phyloP scores from a whole-genome alignment of 2,329 filamentous ascomycete species.

The Exserohilum turcica region DNA sequence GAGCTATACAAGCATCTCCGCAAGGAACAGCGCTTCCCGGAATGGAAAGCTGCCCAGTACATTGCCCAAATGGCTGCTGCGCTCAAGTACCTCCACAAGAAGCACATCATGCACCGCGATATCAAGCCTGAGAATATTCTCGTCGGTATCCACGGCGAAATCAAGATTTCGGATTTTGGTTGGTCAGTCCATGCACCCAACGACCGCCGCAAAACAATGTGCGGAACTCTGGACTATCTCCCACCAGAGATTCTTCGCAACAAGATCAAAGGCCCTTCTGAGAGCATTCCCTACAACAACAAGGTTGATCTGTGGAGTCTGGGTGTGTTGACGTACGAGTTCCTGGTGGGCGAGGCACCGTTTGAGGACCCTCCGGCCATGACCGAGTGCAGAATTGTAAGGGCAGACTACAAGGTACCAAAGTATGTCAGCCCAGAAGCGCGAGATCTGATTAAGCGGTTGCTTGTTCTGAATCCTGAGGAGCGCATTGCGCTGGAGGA shows the following conservation, averaged over 20 bases:
- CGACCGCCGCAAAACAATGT: slow-evolving; percentile 91
- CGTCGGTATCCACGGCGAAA: slow-evolving; percentile 93
- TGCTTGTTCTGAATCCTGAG: slow-evolving; percentile 89
- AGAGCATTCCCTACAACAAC: slow-evolving; percentile 80
- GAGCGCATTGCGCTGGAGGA: slow-evolving; percentile 90
- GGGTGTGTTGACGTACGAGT: slow-evolving; percentile 94
- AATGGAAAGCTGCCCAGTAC: slow-evolving; percentile 86
- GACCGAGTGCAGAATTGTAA: slow-evolving; percentile 87
- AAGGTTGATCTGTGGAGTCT: slow-evolving; percentile 97
- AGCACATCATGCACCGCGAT: slow-evolving; percentile 95
- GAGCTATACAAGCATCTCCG: slow-evolving; percentile 88
- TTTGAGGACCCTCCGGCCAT: slow-evolving; percentile 96
- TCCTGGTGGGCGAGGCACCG: slow-evolving; percentile 91
- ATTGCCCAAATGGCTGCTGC: slow-evolving; percentile 91
- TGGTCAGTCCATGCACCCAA: slow-evolving; percentile 99
- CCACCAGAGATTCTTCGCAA: slow-evolving; percentile 96
- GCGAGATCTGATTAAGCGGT: slow-evolving; percentile 84
- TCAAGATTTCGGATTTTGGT: slow-evolving; percentile 98
- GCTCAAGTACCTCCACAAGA: slow-evolving; percentile 88
- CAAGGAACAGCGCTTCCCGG: slow-evolving; percentile 77
- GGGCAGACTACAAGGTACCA: slow-evolving; percentile 91
- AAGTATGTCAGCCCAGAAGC: slow-evolving; percentile 90
- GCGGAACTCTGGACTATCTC: slow-evolving; percentile 94
- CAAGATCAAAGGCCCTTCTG: slow-evolving; percentile 65
- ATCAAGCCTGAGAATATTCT: slow-evolving; percentile 99